Evolutionary conservation across 179 eudicot genomes (phyloP).

Genomic region (Spinacia oleracea): DNA sequence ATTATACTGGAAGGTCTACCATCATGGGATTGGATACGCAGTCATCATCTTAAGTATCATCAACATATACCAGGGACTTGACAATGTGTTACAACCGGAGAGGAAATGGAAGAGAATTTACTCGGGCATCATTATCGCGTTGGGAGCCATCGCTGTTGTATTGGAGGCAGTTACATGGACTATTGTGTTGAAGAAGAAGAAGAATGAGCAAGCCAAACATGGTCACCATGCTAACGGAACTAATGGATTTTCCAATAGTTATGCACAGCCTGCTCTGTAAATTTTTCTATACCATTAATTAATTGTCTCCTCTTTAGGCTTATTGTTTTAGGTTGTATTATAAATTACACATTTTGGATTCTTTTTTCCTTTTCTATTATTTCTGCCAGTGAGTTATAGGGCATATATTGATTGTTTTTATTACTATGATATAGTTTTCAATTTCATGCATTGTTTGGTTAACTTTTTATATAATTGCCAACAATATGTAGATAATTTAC

Average conservation of each 20-base stretch:
- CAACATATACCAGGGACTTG: conserved; percentile 45
- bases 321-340: conserved; percentile 22
- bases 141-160: conserved; percentile 35
- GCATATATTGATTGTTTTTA: conserved; percentile 11
- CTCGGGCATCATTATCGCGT: conserved; percentile 33
- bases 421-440: conserved; percentile 4
- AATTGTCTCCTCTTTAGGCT: background rate
- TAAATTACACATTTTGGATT: conserved; percentile 2
- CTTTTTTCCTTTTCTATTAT: conserved; percentile 6
- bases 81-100: conserved; percentile 36
- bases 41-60: conserved; percentile 38
- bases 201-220: conserved; percentile 21
- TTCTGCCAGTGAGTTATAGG: conserved; percentile 6
- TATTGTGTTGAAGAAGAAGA: conserved; percentile 41
- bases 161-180: conserved; percentile 43
- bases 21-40: conserved; percentile 34
- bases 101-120: conserved; percentile 45
- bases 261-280: conserved; percentile 29
- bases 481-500: too few relatives aligned
- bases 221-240: conserved; percentile 23
- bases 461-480: too few relatives aligned
- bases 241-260: conserved; percentile 27
- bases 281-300: conserved; percentile 10
- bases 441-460: too few relatives aligned
- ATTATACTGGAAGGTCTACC: conserved; percentile 46